A percentile compares a stretch with the other conserved stretches of the same genome.
These are phyloP conservation scores for Aplosporella prunicola DNA, from an alignment of 2,329 filamentous ascomycete genomes.

Conservation along the genomic window DNA sequence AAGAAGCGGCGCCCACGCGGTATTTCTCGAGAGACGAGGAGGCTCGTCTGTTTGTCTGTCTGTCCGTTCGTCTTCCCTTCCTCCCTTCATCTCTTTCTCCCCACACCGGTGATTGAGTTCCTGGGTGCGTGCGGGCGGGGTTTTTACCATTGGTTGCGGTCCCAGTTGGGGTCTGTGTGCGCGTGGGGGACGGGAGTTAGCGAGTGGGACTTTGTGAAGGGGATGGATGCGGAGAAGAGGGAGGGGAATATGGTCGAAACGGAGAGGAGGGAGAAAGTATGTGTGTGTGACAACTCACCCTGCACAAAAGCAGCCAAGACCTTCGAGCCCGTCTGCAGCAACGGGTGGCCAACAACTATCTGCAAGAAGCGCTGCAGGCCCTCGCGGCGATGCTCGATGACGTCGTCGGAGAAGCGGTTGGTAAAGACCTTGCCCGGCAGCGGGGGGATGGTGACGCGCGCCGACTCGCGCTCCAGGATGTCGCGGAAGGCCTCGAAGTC, in stretches of 20 bases:
- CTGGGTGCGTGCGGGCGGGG: too few species aligned
- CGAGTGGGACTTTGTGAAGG: neutral
- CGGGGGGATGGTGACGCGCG: slow-evolving; percentile 89
- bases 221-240: too few species aligned
- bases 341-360: slow-evolving; percentile 92
- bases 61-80: too few species aligned
- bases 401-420: slow-evolving; percentile 94
- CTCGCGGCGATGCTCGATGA: slow-evolving; percentile 88
- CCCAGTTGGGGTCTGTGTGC: slow-evolving; percentile 9
- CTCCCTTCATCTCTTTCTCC: too few species aligned
- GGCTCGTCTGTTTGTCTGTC: too few species aligned
- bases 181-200: neutral
- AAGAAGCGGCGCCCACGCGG: too few species aligned
- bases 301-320: slow-evolving; percentile 95
- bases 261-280: too few species aligned
- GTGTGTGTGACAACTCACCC: slow-evolving; percentile 45
- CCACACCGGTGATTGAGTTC: too few species aligned
- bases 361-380: slow-evolving; percentile 92
- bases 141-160: slow-evolving; percentile 11
- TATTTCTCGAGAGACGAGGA: too few species aligned
- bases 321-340: slow-evolving; percentile 95
- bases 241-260: too few species aligned
- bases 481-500: slow-evolving; percentile 99
- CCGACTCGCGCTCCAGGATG: slow-evolving; percentile 90
- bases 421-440: slow-evolving; percentile 96